These are phyloP conservation scores for Cladosporium oxysporum DNA, from an alignment of 2,329 filamentous ascomycete species.

Conservation along the genomic window DNA sequence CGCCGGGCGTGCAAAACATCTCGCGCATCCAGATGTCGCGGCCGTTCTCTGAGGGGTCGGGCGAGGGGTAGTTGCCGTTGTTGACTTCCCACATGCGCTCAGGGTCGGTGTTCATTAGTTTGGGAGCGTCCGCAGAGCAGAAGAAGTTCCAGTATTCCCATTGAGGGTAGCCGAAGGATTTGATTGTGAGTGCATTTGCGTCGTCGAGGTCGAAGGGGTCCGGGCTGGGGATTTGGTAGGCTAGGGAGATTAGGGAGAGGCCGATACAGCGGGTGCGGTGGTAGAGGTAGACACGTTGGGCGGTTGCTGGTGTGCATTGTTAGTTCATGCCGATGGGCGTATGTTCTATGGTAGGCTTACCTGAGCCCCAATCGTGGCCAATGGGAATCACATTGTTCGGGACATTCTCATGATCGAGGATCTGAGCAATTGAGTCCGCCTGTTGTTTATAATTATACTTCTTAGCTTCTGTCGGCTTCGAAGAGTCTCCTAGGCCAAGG, in stretches of 20 bases:
- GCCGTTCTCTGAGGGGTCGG: slow-evolving; percentile 28
- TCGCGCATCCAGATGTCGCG: slow-evolving; percentile 37
- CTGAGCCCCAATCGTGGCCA: slow-evolving; percentile 46
- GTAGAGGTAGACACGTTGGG: slow-evolving; percentile 47
- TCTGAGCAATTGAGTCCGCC: slow-evolving; percentile 42
- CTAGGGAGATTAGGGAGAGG: slow-evolving; percentile 46
- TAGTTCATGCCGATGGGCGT: neutral
- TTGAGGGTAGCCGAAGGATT: slow-evolving; percentile 40
- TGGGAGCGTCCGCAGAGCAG: slow-evolving; percentile 41
- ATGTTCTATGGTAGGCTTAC: neutral
- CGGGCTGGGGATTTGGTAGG: slow-evolving; percentile 42
- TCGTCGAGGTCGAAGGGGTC: slow-evolving; percentile 42
- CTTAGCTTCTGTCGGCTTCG: slow-evolving; percentile 41
- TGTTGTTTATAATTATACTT: slow-evolving; percentile 42
- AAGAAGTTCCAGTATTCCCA: slow-evolving; percentile 52
- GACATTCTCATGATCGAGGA: slow-evolving; percentile 43
- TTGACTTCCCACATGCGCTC: slow-evolving; percentile 27
- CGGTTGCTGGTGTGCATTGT: slow-evolving; percentile 26
- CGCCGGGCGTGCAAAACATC: slow-evolving; percentile 42
- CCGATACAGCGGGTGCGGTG: slow-evolving; percentile 44
- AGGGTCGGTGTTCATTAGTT: slow-evolving; percentile 36
- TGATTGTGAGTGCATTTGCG: slow-evolving; percentile 36
- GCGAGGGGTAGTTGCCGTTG: slow-evolving; percentile 23
- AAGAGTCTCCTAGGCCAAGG: slow-evolving; percentile 42
- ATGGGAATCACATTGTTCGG: slow-evolving; percentile 42